Conservation (phyloP, 306 rosid genomes). For the Cucurbita argyrosperma region DNA sequence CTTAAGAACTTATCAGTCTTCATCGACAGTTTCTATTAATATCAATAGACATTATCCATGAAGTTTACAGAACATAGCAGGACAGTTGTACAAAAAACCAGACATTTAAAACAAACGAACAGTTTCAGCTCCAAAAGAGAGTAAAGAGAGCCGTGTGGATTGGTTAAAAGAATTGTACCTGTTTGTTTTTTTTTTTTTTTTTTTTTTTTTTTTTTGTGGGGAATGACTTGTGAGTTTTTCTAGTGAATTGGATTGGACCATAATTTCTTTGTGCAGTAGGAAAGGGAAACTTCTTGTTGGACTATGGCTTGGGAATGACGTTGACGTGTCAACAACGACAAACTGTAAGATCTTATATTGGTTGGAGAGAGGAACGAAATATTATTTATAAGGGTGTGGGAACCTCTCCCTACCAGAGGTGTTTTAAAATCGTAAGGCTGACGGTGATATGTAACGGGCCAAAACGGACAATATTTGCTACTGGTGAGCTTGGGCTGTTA, state of each 20-base stretch:
- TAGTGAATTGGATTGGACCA: not conserved
- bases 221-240: not conserved
- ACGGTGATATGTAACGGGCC: too few relatives aligned
- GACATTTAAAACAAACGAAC: not conserved
- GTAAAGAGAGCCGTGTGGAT: not conserved
- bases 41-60: too few relatives aligned
- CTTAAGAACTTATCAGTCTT: too few relatives aligned
- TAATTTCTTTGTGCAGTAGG: not conserved
- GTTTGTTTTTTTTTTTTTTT: too few relatives aligned
- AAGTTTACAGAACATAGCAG: not conserved
- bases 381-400: too few relatives aligned
- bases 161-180: not conserved
- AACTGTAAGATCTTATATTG: too few relatives aligned
- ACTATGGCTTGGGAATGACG: not conserved
- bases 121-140: not conserved
- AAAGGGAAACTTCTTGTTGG: not conserved
- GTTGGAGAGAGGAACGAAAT: too few relatives aligned
- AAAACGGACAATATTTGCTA: too few relatives aligned
- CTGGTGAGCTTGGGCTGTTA: too few relatives aligned
- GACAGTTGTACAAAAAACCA: not conserved
- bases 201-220: not conserved
- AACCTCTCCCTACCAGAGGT: too few relatives aligned
- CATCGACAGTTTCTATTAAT: too few relatives aligned
- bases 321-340: not conserved
- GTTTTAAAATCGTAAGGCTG: too few relatives aligned